Evolutionary conservation across 805 yeast genomes (phyloP), one percentile per base, ranked within the genome.

Genomic region (Cyberlindnera galapagoensis): DNA sequence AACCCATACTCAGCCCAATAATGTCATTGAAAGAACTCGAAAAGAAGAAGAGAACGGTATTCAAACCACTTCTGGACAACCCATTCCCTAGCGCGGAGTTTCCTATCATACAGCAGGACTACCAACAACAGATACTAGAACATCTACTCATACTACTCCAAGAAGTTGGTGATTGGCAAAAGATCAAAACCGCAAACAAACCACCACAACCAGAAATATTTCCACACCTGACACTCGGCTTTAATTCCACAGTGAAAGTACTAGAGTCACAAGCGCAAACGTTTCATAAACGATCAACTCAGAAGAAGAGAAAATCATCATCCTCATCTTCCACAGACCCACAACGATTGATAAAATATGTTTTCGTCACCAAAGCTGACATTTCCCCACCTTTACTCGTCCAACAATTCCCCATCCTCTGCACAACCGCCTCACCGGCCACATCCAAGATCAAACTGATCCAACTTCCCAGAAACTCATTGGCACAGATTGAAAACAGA

Each of bases 291-390:
- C 28, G 12, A 22, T 19, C 21, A 33, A 23, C 18, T 28, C 16
- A 6, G 17, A 30, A 16, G 28, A 15, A 21, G 34, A 38, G 27
- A 19, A 10, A 20, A 17, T 18, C 17, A 13, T 10, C 9, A 2
- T 9, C 31, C 4, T 43, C 33, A 19, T 9, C 19, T 4, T 27
- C 43, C 21, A 16, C 3, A 16, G 9, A 6, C 16, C 14, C 10
- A n/a, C 20, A n/a, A 34, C 32, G 20, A 7, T 16, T 7, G 14
- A 19, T 44, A 30, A 20, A 33, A 25, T 34, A 38, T 63, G 64
- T 80, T 5, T 75, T 80, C 54, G 81, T 77, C 12, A 74, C 83
- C 42, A 76, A 70, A 41, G 53, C 59, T n/a, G 83, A 77, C 37
- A 63, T 69, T 4, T 51, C 55, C 9, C 75, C 83, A 1, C 41